A percentile compares a stretch with the other conserved stretches of the same genome.
These are phyloP conservation scores for Colletotrichum nymphaeae DNA, from an alignment of 2,329 filamentous ascomycete genomes.

Conservation along the genomic window DNA sequence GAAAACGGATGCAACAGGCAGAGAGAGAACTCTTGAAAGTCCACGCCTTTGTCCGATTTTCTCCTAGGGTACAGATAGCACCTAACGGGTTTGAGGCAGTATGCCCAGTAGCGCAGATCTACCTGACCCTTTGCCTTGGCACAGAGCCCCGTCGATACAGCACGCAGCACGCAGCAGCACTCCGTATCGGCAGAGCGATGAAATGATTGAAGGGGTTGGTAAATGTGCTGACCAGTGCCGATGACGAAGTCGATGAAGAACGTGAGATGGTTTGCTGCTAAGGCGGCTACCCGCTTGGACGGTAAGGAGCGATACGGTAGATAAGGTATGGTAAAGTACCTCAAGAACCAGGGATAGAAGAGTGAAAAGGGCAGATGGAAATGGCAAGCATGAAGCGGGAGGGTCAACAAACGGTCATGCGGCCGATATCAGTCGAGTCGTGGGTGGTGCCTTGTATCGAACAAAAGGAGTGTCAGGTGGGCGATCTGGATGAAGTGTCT, in stretches of 20 bases:
- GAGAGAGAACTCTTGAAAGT: neutral
- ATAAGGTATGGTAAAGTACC: neutral
- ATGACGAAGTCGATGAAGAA: constrained; percentile 33
- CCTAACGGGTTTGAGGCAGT: constrained; percentile 25
- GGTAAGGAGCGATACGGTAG: neutral
- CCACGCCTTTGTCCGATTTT: neutral
- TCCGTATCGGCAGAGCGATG: neutral
- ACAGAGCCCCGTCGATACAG: constrained; percentile 6
- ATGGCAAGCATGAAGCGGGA: constrained; percentile 5
- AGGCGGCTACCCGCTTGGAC: neutral
- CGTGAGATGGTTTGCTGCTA: neutral
- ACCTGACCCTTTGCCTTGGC: constrained; percentile 20
- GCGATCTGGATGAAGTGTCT: constrained; percentile 11
- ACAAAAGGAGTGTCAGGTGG: constrained; percentile 29
- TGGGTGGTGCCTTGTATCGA: neutral
- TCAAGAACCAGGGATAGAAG: constrained; percentile 19
- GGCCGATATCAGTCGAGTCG: neutral
- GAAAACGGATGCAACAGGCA: neutral
- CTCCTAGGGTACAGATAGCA: constrained; percentile 12
- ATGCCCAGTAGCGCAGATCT: constrained; percentile 31
- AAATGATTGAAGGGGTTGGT: neutral
- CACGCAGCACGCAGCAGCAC: neutral
- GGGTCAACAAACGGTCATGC: constrained; percentile 27
- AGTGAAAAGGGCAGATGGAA: neutral
- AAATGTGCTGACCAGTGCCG: neutral